Base-by-base conservation (phyloP, 805 yeast species). In the Kluyveromyces siamensis region DNA sequence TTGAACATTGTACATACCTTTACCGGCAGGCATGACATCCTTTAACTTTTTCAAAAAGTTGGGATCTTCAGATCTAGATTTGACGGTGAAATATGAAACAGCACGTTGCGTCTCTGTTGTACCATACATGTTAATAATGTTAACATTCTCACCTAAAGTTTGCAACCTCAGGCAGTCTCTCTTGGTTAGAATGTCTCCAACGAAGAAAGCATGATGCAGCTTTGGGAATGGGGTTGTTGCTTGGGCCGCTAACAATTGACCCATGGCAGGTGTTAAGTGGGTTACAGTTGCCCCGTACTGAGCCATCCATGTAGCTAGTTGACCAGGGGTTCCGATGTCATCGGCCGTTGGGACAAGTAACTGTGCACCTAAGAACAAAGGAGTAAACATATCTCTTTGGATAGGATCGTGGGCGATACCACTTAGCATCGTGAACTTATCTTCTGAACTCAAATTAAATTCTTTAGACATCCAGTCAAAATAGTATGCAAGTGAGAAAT, bases 351-450 rank as follows among this genome's bases (percentile, higher is more conserved):
- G 99, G 30, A 93, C 95, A 53, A 87, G 75, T 49, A 93, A 73
- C 57, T 83, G 86, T 17, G 99, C 99, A 55, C 99, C 99, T 54
- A 93, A 72, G 67, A 93, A 93, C 53, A 93, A 75, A 19, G 99
- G 99, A 8, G 99, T 93, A 68, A 93, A 93, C 85, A 93, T 93
- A 69, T 93, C 99, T 74, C 99, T 84, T 73, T 93, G 99, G 54
- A 93, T 91, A 11, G 99, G 99, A 69, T 93, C 99, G 66, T 93
- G 99, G 0, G 99, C 99, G 66, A 93, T 93, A 61, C 99, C 99
- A 8, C 96, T 86, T 52, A 93, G 76, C 99, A 93, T 93, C 18
- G 99, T 93, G 72, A 93, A 93, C 61, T 75, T 84, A 67, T 95
- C 99, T 36, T 81, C 76, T 48, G 77, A 84, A 40, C 85, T 76